These are phyloP conservation scores for Chlamydomonas sp. DNA, from an alignment of 139 green algal genomes.

Conservation along the genomic window DNA sequence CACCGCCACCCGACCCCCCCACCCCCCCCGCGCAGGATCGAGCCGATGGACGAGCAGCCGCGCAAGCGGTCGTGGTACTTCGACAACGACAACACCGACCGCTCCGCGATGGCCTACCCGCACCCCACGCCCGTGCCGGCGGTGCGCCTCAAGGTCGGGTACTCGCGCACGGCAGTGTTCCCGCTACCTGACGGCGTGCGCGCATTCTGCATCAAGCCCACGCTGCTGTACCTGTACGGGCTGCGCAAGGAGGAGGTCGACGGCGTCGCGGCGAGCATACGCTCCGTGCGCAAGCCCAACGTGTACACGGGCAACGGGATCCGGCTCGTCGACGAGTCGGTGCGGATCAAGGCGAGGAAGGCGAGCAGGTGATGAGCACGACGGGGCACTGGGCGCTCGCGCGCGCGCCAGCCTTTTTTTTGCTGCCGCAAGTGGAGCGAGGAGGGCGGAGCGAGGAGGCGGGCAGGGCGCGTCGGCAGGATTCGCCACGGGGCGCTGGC, in stretches of 20 bases:
- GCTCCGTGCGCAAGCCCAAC: conserved; percentile 43
- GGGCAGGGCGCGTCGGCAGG: no score
- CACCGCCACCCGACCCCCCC: no score
- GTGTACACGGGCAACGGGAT: conserved; percentile 55
- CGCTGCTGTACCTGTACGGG: conserved; percentile 48
- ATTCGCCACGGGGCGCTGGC: no score
- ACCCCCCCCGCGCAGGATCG: not conserved
- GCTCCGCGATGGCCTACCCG: conserved; percentile 33
- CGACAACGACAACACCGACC: conserved; percentile 15
- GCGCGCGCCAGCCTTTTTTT: no score
- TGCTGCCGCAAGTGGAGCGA: no score
- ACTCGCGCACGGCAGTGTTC: conserved; percentile 34
- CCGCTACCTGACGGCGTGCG: conserved; percentile 37
- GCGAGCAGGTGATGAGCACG: conserved; percentile 19
- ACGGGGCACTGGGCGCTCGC: no score
- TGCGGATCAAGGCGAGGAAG: conserved; percentile 35
- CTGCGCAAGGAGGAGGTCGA: conserved; percentile 26
- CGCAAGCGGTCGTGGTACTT: conserved; percentile 14
- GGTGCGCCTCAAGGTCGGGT: conserved; percentile 50
- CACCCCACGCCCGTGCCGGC: conserved; percentile 33
- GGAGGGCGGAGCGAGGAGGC: no score
- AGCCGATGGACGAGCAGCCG: conserved; percentile 14
- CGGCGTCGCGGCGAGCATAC: not conserved
- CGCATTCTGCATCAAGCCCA: conserved; percentile 50
- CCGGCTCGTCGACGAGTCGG: conserved; percentile 35